Percentiles rank a stretch among this genome's conserved stretches.
phyloP scores from a whole-genome alignment of 169 alveolate genomes.

The Eimeria falciformis region DNA sequence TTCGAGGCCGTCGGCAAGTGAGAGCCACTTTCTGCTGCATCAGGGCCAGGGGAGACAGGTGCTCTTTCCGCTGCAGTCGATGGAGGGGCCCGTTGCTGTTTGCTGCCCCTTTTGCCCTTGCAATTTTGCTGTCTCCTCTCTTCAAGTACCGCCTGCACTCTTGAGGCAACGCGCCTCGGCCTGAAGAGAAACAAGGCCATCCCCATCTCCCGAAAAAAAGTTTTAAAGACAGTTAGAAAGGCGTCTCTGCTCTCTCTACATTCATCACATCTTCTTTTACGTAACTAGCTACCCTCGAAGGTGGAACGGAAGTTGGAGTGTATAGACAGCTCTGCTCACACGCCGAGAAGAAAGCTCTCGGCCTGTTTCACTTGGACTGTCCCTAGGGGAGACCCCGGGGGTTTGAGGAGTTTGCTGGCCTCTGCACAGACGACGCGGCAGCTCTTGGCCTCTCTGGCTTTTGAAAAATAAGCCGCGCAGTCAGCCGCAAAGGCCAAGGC shows the following conservation, averaged over 20 bases:
- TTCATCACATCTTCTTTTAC: not conserved
- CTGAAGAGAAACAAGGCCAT: not conserved
- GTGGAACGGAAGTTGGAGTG: not conserved
- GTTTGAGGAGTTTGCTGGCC: not conserved
- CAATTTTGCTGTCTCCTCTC: not conserved
- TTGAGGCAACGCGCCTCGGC: not conserved
- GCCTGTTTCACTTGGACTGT: not conserved
- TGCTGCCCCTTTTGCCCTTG: not conserved
- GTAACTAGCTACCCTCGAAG: not conserved
- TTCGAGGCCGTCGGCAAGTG: not conserved
- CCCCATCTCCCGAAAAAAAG: not conserved
- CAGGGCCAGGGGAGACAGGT: not conserved
- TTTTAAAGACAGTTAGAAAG: not conserved
- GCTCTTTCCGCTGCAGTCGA: not conserved
- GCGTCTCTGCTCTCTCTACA: not conserved
- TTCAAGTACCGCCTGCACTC: not conserved
- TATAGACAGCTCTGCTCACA: not conserved
- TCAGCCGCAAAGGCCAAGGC: slow-evolving; percentile 35
- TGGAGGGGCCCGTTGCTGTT: not conserved
- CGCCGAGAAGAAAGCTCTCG: not conserved
- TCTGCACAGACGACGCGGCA: not conserved
- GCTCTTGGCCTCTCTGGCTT: not conserved
- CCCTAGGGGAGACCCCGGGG: not conserved
- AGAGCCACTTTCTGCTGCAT: not conserved
- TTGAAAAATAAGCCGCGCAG: slow-evolving; percentile 20